A percentile compares a stretch with the other conserved stretches of the same genome.
phyloP scores from a whole-genome alignment of 495 filamentous ascomycete genomes.

The Neurospora sp. region DNA sequence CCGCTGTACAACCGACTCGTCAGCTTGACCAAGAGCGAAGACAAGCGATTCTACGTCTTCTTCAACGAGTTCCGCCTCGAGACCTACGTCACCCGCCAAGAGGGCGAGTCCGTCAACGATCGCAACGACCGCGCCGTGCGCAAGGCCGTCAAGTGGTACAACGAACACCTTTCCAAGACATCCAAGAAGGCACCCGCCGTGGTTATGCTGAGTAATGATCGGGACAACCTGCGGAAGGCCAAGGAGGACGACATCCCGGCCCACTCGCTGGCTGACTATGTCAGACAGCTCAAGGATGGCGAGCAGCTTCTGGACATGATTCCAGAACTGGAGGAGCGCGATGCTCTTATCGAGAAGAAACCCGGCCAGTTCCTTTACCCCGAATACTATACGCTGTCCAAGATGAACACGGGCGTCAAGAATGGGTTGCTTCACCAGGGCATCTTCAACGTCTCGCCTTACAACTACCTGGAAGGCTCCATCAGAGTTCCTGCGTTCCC shows the following conservation, averaged over 20 bases:
- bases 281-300: conserved; percentile 71
- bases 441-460: conserved; percentile 88
- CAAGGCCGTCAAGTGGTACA: conserved; percentile 81
- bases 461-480: conserved; percentile 92
- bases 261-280: conserved; percentile 64
- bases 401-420: conserved; percentile 86
- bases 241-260: conserved; percentile 61
- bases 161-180: conserved; percentile 59
- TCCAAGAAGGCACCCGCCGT: conserved; percentile 59
- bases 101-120: conserved; percentile 87
- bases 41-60: conserved; percentile 96
- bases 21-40: conserved; percentile 80
- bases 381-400: conserved; percentile 80
- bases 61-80: conserved; percentile 97
- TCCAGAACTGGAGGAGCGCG: conserved; percentile 57
- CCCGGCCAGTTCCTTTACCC: conserved; percentile 64
- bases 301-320: conserved; percentile 92
- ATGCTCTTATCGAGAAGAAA: conserved; percentile 50
- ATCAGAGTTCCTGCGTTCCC: conserved; percentile 85
- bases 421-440: conserved; percentile 83
- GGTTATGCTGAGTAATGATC: conserved; percentile 90
- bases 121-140: conserved; percentile 89
- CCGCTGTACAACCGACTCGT: conserved; percentile 92
- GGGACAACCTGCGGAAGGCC: conserved; percentile 74
- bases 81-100: conserved; percentile 67